phyloP scores from a whole-genome alignment of 2,329 filamentous ascomycete genomes.

The Alternaria burnsii region DNA sequence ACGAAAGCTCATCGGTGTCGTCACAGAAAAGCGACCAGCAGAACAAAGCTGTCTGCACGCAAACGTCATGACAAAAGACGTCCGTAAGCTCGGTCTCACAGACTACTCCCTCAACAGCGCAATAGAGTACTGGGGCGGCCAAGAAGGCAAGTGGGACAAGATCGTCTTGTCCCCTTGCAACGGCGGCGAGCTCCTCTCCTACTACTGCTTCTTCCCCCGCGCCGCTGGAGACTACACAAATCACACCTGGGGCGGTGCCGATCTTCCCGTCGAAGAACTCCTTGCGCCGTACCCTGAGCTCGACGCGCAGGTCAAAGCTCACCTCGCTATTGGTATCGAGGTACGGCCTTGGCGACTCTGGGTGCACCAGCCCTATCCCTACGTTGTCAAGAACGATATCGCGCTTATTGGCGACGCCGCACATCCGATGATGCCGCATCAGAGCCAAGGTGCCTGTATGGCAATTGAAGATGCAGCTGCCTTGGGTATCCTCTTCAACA shows the following conservation, averaged over 20 bases:
- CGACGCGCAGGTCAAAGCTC: slow-evolving; percentile 64
- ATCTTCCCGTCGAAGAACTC: slow-evolving; percentile 66
- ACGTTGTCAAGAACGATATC: slow-evolving; percentile 60
- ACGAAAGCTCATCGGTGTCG: slow-evolving; percentile 69
- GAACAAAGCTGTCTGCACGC: slow-evolving; percentile 70
- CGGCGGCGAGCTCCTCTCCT: slow-evolving; percentile 69
- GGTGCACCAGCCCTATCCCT: slow-evolving; percentile 70
- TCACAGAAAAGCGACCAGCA: slow-evolving; percentile 66
- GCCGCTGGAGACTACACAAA: slow-evolving; percentile 67
- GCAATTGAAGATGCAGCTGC: slow-evolving; percentile 73
- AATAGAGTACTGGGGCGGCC: slow-evolving; percentile 75
- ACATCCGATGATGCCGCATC: slow-evolving; percentile 75
- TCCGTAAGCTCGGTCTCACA: slow-evolving; percentile 65
- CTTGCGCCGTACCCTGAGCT: slow-evolving; percentile 68
- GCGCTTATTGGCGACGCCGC: slow-evolving; percentile 72
- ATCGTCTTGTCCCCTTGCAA: slow-evolving; percentile 76
- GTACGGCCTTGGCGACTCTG: slow-evolving; percentile 73
- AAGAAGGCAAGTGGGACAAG: slow-evolving; percentile 70
- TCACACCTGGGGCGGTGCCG: slow-evolving; percentile 66
- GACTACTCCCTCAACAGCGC: slow-evolving; percentile 69
- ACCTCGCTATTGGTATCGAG: slow-evolving; percentile 68
- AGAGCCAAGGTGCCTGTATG: slow-evolving; percentile 74
- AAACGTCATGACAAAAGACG: slow-evolving; percentile 70
- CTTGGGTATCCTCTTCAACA: slow-evolving; percentile 68
- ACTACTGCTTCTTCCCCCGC: slow-evolving; percentile 75